Base-by-base conservation (phyloP, 2,329 filamentous ascomycete genomes). In the Paecilomyces fulvus region DNA sequence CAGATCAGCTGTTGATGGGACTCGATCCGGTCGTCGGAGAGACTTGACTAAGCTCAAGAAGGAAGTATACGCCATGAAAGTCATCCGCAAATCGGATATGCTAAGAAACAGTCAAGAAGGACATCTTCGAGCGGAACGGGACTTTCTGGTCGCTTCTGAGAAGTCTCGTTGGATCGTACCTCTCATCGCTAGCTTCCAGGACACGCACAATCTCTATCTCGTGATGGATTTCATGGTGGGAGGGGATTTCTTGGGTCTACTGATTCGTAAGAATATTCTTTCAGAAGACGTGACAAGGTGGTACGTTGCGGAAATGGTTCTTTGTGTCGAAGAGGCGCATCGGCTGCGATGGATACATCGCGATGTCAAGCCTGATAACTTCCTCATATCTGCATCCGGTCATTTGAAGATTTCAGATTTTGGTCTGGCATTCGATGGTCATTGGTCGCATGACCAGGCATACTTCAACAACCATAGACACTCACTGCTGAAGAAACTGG, bases 211-310 rank as follows among this genome's bases (percentile, higher is more conserved):
- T 64, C 79, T 99, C 5, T 97, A 97, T 65, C 83, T 99, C 5
- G 88, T 96, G 54, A 96, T 97, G 91, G 92, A 97, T 58, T 99
- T 95, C 68, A 96, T 96, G 90, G 87, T 95, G 1, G 94, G 92
- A 0, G 92, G 94, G 0, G 92, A 99, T 69, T 97, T 99, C 63
- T 79, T 99, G 0, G 89, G 89, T 1, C 74, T 96, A 0, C 76
- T 99, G 14, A 88, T 96, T 55, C 85, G 92, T 14, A 89, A 95
- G 67, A 91, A 94, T 59, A 83, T 89, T 2, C 79, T 99, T 1
- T 84, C 84, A 55, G 94, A 97, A 70, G 77, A 81, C 0, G 83
- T 89, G 49, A 86, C 92, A 3, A 87, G 83, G 60, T 96, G 89
- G 78, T 97, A 97, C 69, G 79, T 95, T 58, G 91, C 92, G 1